Conservation (phyloP, 306 rosid species). For the Castanospermum australe region DNA sequence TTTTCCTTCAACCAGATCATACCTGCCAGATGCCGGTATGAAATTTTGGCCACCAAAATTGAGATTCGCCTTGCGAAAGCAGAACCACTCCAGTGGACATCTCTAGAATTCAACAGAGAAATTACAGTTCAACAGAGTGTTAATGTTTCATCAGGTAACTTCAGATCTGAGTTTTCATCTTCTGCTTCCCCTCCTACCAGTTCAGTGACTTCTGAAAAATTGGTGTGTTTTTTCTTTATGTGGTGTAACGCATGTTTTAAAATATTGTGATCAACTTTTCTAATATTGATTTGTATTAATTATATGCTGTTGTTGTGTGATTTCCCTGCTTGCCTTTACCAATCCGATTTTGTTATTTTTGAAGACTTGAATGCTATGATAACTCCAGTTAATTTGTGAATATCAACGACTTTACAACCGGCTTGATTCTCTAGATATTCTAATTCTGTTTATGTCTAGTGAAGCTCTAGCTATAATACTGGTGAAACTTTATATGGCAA, state of each 20-base stretch:
- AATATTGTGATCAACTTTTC: not conserved
- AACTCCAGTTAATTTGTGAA: not conserved
- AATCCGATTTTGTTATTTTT: not conserved
- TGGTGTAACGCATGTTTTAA: not conserved
- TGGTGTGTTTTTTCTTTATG: not conserved
- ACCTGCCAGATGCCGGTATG: slow-evolving; percentile 51
- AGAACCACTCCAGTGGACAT: slow-evolving; percentile 51
- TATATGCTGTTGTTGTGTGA: not conserved
- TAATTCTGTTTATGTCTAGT: not conserved
- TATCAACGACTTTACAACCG: not conserved
- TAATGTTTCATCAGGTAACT: slow-evolving; percentile 45
- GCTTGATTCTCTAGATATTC: not conserved
- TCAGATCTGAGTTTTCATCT: not conserved
- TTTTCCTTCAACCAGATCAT: slow-evolving; percentile 53
- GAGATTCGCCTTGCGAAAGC: slow-evolving; percentile 72
- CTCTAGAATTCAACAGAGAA: slow-evolving; percentile 56
- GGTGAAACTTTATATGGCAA: not conserved
- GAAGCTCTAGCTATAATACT: not conserved
- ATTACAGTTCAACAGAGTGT: slow-evolving; percentile 26
- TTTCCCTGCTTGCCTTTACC: not conserved
- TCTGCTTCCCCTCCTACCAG: not conserved
- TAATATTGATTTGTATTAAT: not conserved
- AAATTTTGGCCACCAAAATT: slow-evolving; percentile 62
- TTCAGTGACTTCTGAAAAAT: not conserved
- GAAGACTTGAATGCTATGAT: not conserved